Percentiles rank a stretch among this genome's conserved stretches.
These are phyloP conservation scores for Mayamaea pseudoterrestris DNA, from an alignment of 108 stramenopile species.

Conservation along the genomic window DNA sequence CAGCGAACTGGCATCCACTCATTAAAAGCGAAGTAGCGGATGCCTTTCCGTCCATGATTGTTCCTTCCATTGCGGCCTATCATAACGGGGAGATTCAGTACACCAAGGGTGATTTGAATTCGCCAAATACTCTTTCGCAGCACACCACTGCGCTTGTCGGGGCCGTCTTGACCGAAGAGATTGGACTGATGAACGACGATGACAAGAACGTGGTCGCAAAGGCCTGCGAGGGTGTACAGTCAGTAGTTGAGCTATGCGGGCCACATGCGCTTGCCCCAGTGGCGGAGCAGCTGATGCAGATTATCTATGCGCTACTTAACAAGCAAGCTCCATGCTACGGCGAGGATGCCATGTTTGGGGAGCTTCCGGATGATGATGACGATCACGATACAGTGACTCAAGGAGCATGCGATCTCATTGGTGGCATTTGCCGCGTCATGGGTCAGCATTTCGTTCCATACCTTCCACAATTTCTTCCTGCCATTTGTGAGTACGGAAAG, in stretches of 20 bases:
- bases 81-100: constrained; percentile 72
- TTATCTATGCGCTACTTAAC: constrained; percentile 50
- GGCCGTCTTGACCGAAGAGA: constrained; percentile 66
- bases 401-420: constrained; percentile 81
- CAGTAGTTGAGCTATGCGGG: constrained; percentile 79
- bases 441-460: constrained; percentile 71
- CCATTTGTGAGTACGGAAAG: constrained; percentile 82
- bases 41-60: constrained; percentile 62
- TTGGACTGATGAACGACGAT: constrained; percentile 69
- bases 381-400: constrained; percentile 90
- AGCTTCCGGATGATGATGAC: constrained; percentile 83
- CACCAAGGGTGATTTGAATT: constrained; percentile 72
- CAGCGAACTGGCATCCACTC: constrained; percentile 86
- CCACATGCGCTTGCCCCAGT: constrained; percentile 61
- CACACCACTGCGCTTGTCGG: constrained; percentile 52
- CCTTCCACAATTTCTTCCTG: constrained; percentile 74
- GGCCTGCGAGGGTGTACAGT: constrained; percentile 80
- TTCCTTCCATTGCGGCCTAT: constrained; percentile 60
- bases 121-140: constrained; percentile 39
- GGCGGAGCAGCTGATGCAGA: constrained; percentile 51
- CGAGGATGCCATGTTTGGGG: constrained; percentile 49
- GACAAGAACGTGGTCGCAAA: constrained; percentile 79
- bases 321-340: constrained; percentile 72
- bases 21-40: constrained; percentile 77
- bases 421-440: constrained; percentile 74